Base-by-base conservation (phyloP, 2,329 filamentous ascomycete genomes). In the Penicillium sp. region DNA sequence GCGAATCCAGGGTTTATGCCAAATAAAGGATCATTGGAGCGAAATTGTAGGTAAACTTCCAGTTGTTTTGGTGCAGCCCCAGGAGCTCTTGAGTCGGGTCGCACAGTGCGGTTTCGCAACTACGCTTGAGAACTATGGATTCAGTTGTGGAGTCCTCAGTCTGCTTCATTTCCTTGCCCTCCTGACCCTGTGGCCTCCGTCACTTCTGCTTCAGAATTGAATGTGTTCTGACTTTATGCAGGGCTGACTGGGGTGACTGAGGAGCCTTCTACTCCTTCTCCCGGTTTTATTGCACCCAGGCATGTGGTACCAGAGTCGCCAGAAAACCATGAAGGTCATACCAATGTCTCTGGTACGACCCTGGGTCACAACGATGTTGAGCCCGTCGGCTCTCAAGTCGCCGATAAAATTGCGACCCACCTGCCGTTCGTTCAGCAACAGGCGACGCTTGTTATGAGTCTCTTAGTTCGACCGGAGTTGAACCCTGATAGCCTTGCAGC, bases 271-370 rank as follows among this genome's bases (percentile, higher is more conserved):
- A 15, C 34, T 3, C 45, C 35, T 34, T 48, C 54, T 19, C 24
- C 26, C 6, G 50, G 33, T 2, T 57, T 57, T n/a, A 39, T 46
- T 19, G 40, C 37, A n/a, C 45, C 47, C 34, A 56, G 47, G 15
- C 17, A 51, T 8, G 42, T 53, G 15, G 48, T 60, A 4, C 55
- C 53, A n/a, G 60, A 61, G 26, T 61, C 61, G 8, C 59, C 59
- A 0, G 56, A 52, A 6, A 55, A 52, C 15, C 52, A 46, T 19
- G 65, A 67, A 31, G 65, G 63, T 40, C 54, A 57, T 32, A 56
- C 49, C 45, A 64, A 67, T 45, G 62, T 69, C 37, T 67, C 68
- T 15, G 67, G 67, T 3, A 67, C 64, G 6, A 70, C 67, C 1
- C 29, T 49, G 62, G 19, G 55, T 53, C 17, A 59, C 57, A n/a